These are phyloP conservation scores for Astrocystis sublimbata DNA, from an alignment of 495 filamentous ascomycete genomes.

Conservation along the genomic window DNA sequence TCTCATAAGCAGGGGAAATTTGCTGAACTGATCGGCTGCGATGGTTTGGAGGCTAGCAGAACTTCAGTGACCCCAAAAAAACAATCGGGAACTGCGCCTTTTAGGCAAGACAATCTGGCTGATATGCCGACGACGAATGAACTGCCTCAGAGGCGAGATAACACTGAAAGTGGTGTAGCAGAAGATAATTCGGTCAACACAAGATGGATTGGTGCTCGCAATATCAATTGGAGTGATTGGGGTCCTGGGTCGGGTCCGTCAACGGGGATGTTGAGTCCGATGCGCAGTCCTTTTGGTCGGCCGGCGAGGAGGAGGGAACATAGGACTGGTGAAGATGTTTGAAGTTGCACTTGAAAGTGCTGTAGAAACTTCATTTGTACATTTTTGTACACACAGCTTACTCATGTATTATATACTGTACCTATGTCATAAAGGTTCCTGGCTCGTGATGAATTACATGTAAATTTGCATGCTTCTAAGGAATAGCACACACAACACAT, in stretches of 20 bases:
- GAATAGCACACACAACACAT: background rate
- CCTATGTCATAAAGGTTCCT: too few species aligned
- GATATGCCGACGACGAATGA: background rate
- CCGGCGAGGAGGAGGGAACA: slow-evolving; percentile 26
- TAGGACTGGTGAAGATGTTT: slow-evolving; percentile 16
- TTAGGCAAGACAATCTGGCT: background rate
- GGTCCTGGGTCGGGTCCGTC: slow-evolving; percentile 24
- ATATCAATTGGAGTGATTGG: slow-evolving; percentile 26
- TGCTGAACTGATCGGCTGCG: slow-evolving; percentile 37
- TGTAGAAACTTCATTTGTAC: background rate
- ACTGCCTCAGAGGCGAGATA: slow-evolving; percentile 23
- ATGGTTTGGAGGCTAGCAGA: slow-evolving; percentile 28
- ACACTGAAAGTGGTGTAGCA: slow-evolving; percentile 10
- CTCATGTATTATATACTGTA: too few species aligned
- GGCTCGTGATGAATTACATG: too few species aligned
- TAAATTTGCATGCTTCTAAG: too few species aligned
- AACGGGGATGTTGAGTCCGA: slow-evolving; percentile 28
- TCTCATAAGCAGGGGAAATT: slow-evolving; percentile 36
- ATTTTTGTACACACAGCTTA: background rate
- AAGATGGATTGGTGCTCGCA: slow-evolving; percentile 23
- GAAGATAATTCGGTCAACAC: slow-evolving; percentile 19
- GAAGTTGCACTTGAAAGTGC: background rate
- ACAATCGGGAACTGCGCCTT: background rate
- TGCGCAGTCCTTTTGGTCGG: slow-evolving; percentile 26
- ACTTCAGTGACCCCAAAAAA: background rate